Conservation (phyloP, 495 filamentous ascomycete species). For the Lindgomyces ingoldianus region DNA sequence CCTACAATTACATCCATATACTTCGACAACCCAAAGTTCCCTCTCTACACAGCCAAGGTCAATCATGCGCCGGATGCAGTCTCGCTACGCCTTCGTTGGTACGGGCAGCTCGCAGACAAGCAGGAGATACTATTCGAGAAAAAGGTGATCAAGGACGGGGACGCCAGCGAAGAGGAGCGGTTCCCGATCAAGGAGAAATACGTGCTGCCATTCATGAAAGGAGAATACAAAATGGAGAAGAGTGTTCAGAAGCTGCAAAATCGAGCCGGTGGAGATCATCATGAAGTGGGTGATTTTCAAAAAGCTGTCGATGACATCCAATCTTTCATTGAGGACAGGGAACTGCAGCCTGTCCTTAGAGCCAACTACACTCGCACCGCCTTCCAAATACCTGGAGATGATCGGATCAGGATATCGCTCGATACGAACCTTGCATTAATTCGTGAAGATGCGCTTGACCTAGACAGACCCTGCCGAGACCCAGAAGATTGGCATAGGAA, state of each 20-base stretch:
- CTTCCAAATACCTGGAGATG: slow-evolving; percentile 93
- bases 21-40: slow-evolving; percentile 85
- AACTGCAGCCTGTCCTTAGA: slow-evolving; percentile 80
- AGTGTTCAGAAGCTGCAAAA: slow-evolving; percentile 77
- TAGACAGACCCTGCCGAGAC: slow-evolving; percentile 81
- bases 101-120: slow-evolving; percentile 74
- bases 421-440: slow-evolving; percentile 93
- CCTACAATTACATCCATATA: slow-evolving; percentile 94
- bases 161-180: slow-evolving; percentile 65
- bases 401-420: slow-evolving; percentile 85
- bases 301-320: slow-evolving; percentile 76
- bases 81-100: slow-evolving; percentile 88
- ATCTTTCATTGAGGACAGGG: slow-evolving; percentile 71
- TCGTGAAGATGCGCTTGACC: slow-evolving; percentile 84
- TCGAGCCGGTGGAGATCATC: slow-evolving; percentile 58
- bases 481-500: slow-evolving; percentile 84
- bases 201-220: slow-evolving; percentile 81
- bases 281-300: slow-evolving; percentile 68
- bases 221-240: slow-evolving; percentile 91
- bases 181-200: slow-evolving; percentile 93
- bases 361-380: slow-evolving; percentile 94
- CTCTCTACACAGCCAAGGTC: slow-evolving; percentile 83
- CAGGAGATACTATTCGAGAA: slow-evolving; percentile 84
- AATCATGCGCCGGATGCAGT: slow-evolving; percentile 72
- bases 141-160: slow-evolving; percentile 76